Evolutionary conservation across 2,329 filamentous ascomycete genomes (phyloP).

Genomic region (Cyclaneusma minus): DNA sequence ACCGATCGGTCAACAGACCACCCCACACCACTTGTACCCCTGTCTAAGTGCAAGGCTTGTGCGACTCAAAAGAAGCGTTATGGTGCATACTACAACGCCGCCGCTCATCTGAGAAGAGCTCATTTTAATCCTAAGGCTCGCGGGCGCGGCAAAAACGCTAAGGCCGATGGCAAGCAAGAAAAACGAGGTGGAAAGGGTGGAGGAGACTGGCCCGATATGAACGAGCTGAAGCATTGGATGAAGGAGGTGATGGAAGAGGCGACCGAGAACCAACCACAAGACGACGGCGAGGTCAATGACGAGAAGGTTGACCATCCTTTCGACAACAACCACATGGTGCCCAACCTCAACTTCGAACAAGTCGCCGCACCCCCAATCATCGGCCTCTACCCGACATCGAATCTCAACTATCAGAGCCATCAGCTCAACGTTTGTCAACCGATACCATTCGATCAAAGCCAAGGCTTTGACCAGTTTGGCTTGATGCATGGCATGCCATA

Average conservation of each 20-base stretch:
- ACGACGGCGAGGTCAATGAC: conserved; percentile 21
- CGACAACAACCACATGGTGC: conserved; percentile 8
- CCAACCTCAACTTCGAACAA: conserved; percentile 5
- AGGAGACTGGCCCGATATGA: conserved; percentile 39
- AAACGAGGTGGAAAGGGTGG: conserved; percentile 39
- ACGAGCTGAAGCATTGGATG: conserved; percentile 44
- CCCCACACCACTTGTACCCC: conserved; percentile 42
- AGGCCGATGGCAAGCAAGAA: conserved; percentile 19
- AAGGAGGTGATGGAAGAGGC: conserved; percentile 27
- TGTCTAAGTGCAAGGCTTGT: conserved; percentile 76
- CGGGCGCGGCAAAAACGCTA: conserved; percentile 22
- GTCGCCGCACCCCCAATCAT: conserved; percentile 3
- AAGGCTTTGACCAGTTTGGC: conserved; percentile 10
- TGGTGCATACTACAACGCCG: conserved; percentile 86
- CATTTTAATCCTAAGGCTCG: conserved; percentile 63
- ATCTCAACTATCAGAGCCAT: conserved; percentile 7
- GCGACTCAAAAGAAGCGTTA: conserved; percentile 70
- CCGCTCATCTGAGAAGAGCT: conserved; percentile 72
- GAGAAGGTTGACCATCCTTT: conserved; percentile 15
- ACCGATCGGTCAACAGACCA: conserved; percentile 22
- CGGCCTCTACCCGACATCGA: conserved; percentile 6
- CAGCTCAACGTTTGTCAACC: conserved; percentile 6
- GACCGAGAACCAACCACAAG: conserved; percentile 18
- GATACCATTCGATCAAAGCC: conserved; percentile 8
- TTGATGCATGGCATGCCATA: conserved; percentile 10